A percentile compares a stretch with the other conserved stretches of the same genome.
Conservation (phyloP, 202 grass and related monocot genomes). For the Hordeum pubiflorum region DNA sequence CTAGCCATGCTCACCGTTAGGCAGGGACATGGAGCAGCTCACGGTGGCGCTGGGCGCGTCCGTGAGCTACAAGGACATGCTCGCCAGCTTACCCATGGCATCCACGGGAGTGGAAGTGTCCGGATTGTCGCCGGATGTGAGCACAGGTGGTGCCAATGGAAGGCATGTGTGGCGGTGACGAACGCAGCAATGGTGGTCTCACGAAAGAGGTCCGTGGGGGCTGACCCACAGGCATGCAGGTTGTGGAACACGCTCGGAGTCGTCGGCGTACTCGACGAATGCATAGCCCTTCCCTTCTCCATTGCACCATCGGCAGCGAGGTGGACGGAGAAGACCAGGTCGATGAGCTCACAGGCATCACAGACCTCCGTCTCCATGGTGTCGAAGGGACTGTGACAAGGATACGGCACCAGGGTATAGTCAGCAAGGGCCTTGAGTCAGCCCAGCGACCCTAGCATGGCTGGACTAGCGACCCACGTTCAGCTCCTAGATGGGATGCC, state of each 20-base stretch:
- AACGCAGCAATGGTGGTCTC: neutral
- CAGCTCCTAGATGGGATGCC: neutral
- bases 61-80: neutral
- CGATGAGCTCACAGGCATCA: neutral
- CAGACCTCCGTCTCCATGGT: neutral
- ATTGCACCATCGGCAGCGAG: neutral
- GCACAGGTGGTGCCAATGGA: neutral
- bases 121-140: neutral
- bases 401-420: neutral
- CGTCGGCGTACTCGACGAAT: no score
- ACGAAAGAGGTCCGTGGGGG: neutral
- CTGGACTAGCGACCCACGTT: neutral
- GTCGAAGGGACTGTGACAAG: neutral
- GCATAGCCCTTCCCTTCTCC: no score
- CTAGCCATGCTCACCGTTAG: neutral
- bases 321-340: neutral
- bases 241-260: no score
- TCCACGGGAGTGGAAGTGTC: neutral
- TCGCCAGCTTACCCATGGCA: neutral
- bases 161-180: neutral
- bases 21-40: neutral
- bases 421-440: neutral
- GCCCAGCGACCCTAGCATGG: neutral
- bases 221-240: no score
- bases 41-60: neutral